These are phyloP conservation scores for Niebla homalea DNA, from an alignment of 495 filamentous ascomycete species.

Conservation along the genomic window DNA sequence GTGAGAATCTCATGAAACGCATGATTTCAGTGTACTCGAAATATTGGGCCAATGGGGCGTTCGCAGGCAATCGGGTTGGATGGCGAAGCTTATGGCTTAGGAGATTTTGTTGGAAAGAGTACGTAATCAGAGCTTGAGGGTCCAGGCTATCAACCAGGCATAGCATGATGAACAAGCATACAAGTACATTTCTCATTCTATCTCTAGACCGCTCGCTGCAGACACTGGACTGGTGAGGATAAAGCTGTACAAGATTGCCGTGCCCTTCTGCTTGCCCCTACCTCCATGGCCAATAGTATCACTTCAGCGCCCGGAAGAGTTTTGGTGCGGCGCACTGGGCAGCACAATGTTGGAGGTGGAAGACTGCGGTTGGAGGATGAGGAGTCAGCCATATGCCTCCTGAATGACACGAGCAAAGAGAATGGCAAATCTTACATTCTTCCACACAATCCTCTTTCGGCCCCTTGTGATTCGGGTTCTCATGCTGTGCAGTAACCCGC, in stretches of 20 bases:
- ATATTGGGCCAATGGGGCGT: too few species aligned
- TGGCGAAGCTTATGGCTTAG: too few species aligned
- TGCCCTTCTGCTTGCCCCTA: too few species aligned
- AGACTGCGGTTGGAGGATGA: slow-evolving; percentile 48
- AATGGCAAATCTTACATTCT: slow-evolving; percentile 69
- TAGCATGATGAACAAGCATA: too few species aligned
- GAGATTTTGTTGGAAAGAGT: too few species aligned
- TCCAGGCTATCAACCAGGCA: too few species aligned
- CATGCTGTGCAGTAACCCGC: slow-evolving; percentile 65
- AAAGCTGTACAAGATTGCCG: slow-evolving; percentile 1
- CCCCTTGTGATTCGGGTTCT: slow-evolving; percentile 47
- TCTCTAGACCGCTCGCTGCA: too few species aligned
- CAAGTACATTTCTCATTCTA: too few species aligned
- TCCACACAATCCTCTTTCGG: slow-evolving; percentile 91
- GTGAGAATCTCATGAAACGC: too few species aligned
- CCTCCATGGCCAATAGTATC: slow-evolving; percentile 23
- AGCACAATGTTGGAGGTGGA: slow-evolving; percentile 94
- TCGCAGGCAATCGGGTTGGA: too few species aligned
- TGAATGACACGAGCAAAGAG: not conserved
- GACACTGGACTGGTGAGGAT: not conserved
- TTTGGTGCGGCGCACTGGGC: slow-evolving; percentile 85
- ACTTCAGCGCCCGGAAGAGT: slow-evolving; percentile 84
- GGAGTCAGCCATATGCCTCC: slow-evolving; percentile 11
- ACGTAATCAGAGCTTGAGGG: too few species aligned
- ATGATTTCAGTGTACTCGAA: too few species aligned